A percentile compares a stretch with the other conserved stretches of the same genome.
Conservation (phyloP, 331 rosid genomes). For the Dryas integrifolia region DNA sequence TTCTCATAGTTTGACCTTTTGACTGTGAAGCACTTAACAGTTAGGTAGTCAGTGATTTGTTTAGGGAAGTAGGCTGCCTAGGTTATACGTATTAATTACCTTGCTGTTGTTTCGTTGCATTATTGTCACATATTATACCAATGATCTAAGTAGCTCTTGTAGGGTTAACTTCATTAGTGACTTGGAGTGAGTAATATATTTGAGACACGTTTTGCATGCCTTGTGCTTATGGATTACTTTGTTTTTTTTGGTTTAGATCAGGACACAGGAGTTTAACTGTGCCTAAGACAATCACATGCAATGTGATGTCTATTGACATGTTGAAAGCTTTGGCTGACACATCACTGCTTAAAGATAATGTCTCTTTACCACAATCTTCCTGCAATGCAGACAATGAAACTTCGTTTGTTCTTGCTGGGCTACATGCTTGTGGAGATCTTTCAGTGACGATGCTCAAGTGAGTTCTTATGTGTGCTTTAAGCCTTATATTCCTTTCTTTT, state of each 20-base stretch:
- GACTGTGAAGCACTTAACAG: background rate
- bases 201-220: slow-evolving; percentile 18
- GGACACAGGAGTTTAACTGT: slow-evolving; percentile 51
- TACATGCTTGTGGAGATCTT: slow-evolving; percentile 98
- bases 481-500: slow-evolving; percentile 11
- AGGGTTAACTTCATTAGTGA: background rate
- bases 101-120: slow-evolving; percentile 12
- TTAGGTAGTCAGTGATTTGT: background rate
- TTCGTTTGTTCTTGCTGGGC: slow-evolving; percentile 81
- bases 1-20: slow-evolving; percentile 17
- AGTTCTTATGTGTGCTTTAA: slow-evolving; percentile 34
- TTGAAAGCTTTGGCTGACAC: slow-evolving; percentile 63
- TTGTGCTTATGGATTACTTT: background rate
- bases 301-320: slow-evolving; percentile 61
- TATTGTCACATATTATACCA: background rate
- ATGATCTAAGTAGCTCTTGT: background rate
- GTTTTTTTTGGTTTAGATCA: slow-evolving; percentile 44
- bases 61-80: slow-evolving; percentile 12
- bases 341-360: slow-evolving; percentile 39
- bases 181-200: background rate
- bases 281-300: slow-evolving; percentile 81
- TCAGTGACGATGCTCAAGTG: slow-evolving; percentile 85
- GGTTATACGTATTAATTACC: background rate
- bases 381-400: slow-evolving; percentile 33
- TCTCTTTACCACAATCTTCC: slow-evolving; percentile 26